These are phyloP conservation scores for Mycena vitilis DNA, from an alignment of 768 basidiomycete species.

Conservation along the genomic window DNA sequence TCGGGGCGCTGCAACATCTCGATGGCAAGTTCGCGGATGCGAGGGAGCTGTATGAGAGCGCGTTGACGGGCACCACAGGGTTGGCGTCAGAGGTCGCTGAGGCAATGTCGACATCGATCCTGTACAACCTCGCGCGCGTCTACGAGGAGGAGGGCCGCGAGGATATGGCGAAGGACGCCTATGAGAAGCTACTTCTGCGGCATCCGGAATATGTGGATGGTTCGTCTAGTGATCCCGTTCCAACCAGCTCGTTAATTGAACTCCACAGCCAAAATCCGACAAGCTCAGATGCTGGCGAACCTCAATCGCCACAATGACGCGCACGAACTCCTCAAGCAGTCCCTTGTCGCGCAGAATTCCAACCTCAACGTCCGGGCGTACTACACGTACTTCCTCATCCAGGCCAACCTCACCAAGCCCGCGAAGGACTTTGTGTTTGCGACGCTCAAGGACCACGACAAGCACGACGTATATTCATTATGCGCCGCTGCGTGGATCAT, in stretches of 20 bases:
- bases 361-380: conserved; percentile 92
- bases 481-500: conserved; percentile 90
- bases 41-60: conserved; percentile 75
- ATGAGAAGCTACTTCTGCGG: conserved; percentile 84
- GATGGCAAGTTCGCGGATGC: conserved; percentile 71
- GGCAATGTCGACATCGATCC: conserved; percentile 80
- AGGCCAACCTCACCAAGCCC: conserved; percentile 72
- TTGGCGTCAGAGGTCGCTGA: conserved; percentile 65
- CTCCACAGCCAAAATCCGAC: conserved; percentile 87
- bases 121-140: conserved; percentile 92
- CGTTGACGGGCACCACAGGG: conserved; percentile 68
- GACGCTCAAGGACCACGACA: conserved; percentile 87
- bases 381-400: conserved; percentile 93
- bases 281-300: conserved; percentile 81
- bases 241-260: conserved; percentile 7
- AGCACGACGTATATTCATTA: conserved; percentile 90
- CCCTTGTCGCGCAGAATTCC: conserved; percentile 77
- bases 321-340: conserved; percentile 91
- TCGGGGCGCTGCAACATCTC: conserved; percentile 80
- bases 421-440: conserved; percentile 93
- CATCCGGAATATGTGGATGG: conserved; percentile 98
- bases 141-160: conserved; percentile 89
- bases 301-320: conserved; percentile 83
- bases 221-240: conserved; percentile 52
- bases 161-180: conserved; percentile 83